A percentile compares a stretch with the other conserved stretches of the same genome.
Conservation (phyloP, 140 eudicot species). For the Anethum foeniculum region DNA sequence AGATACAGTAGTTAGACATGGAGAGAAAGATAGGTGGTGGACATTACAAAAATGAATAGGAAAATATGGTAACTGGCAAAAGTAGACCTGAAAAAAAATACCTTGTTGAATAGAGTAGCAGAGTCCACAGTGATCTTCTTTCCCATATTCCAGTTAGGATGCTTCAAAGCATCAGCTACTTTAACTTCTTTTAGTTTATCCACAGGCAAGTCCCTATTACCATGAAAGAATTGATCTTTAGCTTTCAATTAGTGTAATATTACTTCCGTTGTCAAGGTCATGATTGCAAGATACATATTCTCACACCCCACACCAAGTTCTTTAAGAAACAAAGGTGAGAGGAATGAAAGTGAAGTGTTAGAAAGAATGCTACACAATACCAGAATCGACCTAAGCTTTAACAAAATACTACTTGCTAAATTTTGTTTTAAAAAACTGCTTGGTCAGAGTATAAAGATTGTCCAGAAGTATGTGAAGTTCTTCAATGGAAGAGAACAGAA, state of each 20-base stretch:
- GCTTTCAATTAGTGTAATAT: not conserved
- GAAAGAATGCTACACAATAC: not conserved
- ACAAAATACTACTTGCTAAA: not conserved
- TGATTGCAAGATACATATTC: not conserved
- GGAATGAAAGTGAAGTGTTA: not conserved
- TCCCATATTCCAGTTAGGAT: constrained; percentile 99
- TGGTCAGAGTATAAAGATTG: not conserved
- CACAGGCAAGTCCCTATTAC: constrained; percentile 94
- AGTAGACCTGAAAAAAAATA: constrained; percentile 5
- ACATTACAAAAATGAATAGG: not conserved
- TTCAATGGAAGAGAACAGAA: not conserved
- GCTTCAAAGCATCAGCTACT: constrained; percentile 98
- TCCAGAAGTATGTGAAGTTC: not conserved
- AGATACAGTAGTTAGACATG: not conserved
- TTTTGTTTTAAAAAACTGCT: too few species aligned
- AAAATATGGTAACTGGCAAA: not conserved
- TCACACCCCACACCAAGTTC: not conserved
- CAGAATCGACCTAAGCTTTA: not conserved
- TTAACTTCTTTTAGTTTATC: constrained; percentile 87
- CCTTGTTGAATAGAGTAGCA: constrained; percentile 96
- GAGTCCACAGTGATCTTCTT: constrained; percentile 97
- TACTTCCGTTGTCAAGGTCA: not conserved
- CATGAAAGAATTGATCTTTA: not conserved
- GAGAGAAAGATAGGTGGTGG: constrained; percentile 4
- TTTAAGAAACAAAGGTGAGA: not conserved